Percentiles rank a stretch among this genome's conserved stretches.
These are phyloP conservation scores for Roridomyces roridus DNA, from an alignment of 768 basidiomycete genomes.

Conservation along the genomic window DNA sequence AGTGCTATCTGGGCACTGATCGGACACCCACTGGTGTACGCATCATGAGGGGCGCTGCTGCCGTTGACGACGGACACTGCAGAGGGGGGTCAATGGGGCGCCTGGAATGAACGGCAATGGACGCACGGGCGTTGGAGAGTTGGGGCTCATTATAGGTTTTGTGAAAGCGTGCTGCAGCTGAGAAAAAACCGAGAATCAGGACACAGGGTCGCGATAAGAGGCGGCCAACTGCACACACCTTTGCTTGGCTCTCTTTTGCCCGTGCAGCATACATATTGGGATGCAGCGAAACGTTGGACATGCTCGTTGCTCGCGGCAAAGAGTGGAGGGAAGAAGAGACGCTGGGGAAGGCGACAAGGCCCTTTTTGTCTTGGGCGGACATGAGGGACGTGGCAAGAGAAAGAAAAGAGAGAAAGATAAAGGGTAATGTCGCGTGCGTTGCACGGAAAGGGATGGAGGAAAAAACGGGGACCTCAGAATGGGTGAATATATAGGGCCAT, in stretches of 20 bases:
- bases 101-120: neutral
- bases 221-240: slow-evolving; percentile 49
- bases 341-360: slow-evolving; percentile 75
- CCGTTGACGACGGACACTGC: neutral
- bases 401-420: slow-evolving; percentile 26
- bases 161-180: slow-evolving; percentile 72
- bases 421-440: slow-evolving; percentile 22
- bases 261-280: slow-evolving; percentile 72
- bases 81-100: neutral
- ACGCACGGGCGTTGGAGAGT: slow-evolving; percentile 24
- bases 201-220: neutral
- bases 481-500: slow-evolving; percentile 41
- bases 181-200: slow-evolving; percentile 13
- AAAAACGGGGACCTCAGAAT: slow-evolving; percentile 33
- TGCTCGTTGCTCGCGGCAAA: slow-evolving; percentile 74
- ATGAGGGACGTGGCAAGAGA: slow-evolving; percentile 32
- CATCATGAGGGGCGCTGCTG: slow-evolving; percentile 17
- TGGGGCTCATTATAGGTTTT: slow-evolving; percentile 45
- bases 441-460: slow-evolving; percentile 24
- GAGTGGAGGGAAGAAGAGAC: slow-evolving; percentile 71
- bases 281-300: slow-evolving; percentile 70
- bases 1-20: neutral
- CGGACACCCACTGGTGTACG: slow-evolving; percentile 15
- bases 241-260: slow-evolving; percentile 76
- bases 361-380: slow-evolving; percentile 43